Evolutionary conservation across 768 basidiomycete genomes (phyloP).

Genomic region (Serendipita sp.): DNA sequence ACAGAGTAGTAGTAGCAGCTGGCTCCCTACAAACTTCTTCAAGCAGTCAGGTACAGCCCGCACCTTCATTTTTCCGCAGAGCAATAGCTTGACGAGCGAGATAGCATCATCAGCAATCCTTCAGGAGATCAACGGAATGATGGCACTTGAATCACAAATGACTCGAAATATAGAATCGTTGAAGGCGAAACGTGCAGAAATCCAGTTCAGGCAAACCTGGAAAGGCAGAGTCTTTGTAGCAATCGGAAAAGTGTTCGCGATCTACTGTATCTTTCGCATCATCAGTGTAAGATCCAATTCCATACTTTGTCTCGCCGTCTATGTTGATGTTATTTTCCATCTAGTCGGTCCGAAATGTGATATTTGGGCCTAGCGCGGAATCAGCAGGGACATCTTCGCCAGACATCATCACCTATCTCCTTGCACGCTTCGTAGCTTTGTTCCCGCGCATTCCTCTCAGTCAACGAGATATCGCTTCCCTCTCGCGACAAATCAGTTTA

Average conservation of each 20-base stretch:
- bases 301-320: no score
- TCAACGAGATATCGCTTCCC: conserved; percentile 23
- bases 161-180: conserved; percentile 36
- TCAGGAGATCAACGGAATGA: conserved; percentile 48
- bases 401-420: conserved; percentile 27
- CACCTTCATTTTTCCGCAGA: background rate
- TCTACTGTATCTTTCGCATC: conserved; percentile 51
- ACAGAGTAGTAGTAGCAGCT: background rate
- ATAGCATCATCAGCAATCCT: conserved; percentile 15
- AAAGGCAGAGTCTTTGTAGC: conserved; percentile 35
- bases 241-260: conserved; percentile 39
- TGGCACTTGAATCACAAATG: conserved; percentile 58
- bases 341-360: conserved; percentile 23
- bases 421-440: conserved; percentile 21
- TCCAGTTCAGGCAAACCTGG: conserved; percentile 37
- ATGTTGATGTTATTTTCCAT: conserved; percentile 14
- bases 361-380: conserved; percentile 21
- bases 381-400: conserved; percentile 29
- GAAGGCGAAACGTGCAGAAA: conserved; percentile 32
- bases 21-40: conserved; percentile 4
- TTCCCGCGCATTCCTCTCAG: conserved; percentile 23
- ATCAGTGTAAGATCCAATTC: conserved; percentile 48
- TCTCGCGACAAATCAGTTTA: conserved; percentile 45
- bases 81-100: background rate
- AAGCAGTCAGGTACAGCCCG: conserved; percentile 3